Base-by-base conservation (phyloP, 1,284 basidiomycete species). In the Ustilago shanxiensis region DNA sequence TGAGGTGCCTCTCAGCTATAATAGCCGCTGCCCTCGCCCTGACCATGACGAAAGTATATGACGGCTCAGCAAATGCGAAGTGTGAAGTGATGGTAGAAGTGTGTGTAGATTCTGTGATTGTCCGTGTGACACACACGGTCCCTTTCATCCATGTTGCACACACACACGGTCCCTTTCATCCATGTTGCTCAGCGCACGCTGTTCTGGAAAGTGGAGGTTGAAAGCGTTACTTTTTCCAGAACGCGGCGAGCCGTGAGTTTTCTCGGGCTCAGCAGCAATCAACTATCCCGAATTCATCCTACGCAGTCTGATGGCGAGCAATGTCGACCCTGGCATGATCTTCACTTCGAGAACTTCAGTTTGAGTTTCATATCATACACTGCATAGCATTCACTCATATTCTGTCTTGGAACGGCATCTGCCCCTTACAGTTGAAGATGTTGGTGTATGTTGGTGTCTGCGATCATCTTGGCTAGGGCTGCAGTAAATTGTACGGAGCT, bases 191-290 rank as follows among this genome's bases (percentile, higher is more conserved):
- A 55, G 39, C 37, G 37, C 6, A 35, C 1, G 5, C 33, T 29
- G 22, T n/a, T n/a, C 31, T 33, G 37, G 16, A 31, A 59, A 69
- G 56, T 69, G 66, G 66, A 69, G 66, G 60, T 69, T 55, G 20
- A n/a, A 5, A 16, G 22, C 18, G 8, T 52, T 52, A 31, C 20
- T 47, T 37, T 49, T 39, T 37, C 44, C 57, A 52, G 50, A 41
- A 66, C 57, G n/a, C 56, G 50, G 57, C 56, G 18, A 26, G 35
- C 33, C 18, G 24, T 9, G 39, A n/a, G n/a, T n/a, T 22, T 26
- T 33, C 8, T 57, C 51, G 26, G 56, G 44, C 4, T 44, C 39
- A 14, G 13, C n/a, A n/a, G n/a, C n/a, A n/a, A n/a, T n/a, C n/a
- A n/a, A n/a, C n/a, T n/a, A n/a, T 33, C 31, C 44, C 18, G 8